Base-by-base conservation (phyloP, 176 grass and related monocot genomes). In the Hordeum marinum region DNA sequence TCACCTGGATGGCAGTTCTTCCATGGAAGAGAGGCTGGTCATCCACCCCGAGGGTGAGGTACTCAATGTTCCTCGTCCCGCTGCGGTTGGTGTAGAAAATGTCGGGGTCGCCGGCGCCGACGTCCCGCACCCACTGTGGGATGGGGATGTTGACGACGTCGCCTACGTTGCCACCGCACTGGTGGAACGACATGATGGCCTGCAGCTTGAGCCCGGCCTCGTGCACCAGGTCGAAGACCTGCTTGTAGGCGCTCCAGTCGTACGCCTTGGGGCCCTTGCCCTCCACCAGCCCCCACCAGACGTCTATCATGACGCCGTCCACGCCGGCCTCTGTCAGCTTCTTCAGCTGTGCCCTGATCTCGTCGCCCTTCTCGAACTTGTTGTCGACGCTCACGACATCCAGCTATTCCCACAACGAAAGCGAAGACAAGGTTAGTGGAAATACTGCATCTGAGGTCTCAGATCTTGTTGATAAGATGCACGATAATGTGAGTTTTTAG, bases 261-360 rank as follows among this genome's bases (percentile, higher is more conserved):
- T 98, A 98, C 11, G 23, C 15, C 39, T 58, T 70, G 2, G 96
- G 87, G 7, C 32, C 81, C 52, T 90, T 58, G 7, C 60, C 90
- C 79, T 95, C 96, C 26, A 92, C 89, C 35, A 98, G 85, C 54
- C 96, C 96, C 96, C 96, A 98, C 93, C 96, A 98, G 26, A 98
- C 89, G 63, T 98, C 96, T 29, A 93, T 52, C 96, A 98, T 98
- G 68, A 98, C 78, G 4, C 93, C 91, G 5, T 98, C 93, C 13
- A 90, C 91, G 0, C 90, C 77, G 2, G 93, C 91, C 55, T 77
- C 85, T 4, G 8, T 37, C 75, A 94, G 87, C 82, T 86, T 84
- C 75, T 88, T 72, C 37, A 94, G 85, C 75, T 88, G 87, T 21
- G 59, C 73, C 75, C 82, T 80, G 36, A 78, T 78, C 52, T 91